phyloP scores from a whole-genome alignment of 1,284 basidiomycete species.

The Pisolithus thermaeus region DNA sequence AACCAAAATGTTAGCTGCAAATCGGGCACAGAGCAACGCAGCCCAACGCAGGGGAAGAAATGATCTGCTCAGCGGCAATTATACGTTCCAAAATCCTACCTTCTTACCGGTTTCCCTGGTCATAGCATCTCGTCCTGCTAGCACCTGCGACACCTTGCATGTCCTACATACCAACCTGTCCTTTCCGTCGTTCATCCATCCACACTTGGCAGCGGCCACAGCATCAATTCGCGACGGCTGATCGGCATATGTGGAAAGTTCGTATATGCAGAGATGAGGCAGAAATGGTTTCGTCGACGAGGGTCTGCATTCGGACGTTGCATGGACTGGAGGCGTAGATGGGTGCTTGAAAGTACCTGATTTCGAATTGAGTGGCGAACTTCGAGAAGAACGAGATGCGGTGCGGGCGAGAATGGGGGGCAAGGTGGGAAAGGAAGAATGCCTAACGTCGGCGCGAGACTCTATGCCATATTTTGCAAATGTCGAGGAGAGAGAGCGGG shows the following conservation, averaged over 20 bases:
- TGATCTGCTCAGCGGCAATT: constrained; percentile 9
- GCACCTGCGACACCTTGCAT: constrained; percentile 66
- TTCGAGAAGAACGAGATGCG: constrained; percentile 44
- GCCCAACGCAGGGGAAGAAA: neutral
- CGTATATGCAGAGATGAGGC: constrained; percentile 66
- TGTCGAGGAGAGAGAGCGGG: constrained; percentile 64
- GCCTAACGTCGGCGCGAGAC: constrained; percentile 36
- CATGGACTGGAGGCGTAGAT: constrained; percentile 22
- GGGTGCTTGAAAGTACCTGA: neutral
- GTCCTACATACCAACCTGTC: constrained; percentile 69
- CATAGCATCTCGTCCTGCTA: constrained; percentile 61
- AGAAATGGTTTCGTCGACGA: constrained; percentile 69
- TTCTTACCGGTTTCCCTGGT: constrained; percentile 67
- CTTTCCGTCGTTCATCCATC: constrained; percentile 75
- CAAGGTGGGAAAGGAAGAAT: constrained; percentile 41
- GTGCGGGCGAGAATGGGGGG: constrained; percentile 58
- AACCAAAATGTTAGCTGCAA: constrained; percentile 55
- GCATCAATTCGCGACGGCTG: constrained; percentile 69
- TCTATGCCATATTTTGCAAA: constrained; percentile 69
- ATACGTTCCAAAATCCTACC: constrained; percentile 18
- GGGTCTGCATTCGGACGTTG: constrained; percentile 63
- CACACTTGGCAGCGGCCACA: constrained; percentile 70
- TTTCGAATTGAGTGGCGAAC: constrained; percentile 7
- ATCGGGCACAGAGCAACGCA: neutral
- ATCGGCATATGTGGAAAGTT: constrained; percentile 69